Conservation (phyloP, 192 early-diverging fungal species). For the Backusella psychrophila region DNA sequence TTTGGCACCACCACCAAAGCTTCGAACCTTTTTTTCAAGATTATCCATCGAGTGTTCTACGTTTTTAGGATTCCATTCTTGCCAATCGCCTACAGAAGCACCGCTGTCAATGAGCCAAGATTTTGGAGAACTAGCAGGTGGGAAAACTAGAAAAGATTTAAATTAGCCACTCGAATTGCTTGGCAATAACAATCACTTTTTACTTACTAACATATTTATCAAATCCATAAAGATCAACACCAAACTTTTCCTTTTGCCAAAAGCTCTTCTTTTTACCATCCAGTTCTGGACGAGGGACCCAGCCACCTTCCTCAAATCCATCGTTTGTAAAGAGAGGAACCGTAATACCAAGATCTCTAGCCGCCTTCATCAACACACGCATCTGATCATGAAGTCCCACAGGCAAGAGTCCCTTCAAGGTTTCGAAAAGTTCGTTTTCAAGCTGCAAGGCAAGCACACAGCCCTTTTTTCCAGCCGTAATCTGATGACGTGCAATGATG, state of each 20-base stretch:
- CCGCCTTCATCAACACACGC: conserved; percentile 69
- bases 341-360: conserved; percentile 71
- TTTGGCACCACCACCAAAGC: conserved; percentile 65
- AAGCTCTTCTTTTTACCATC: conserved; percentile 15
- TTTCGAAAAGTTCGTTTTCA: conserved; percentile 78
- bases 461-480: conserved; percentile 54
- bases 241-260: conserved; percentile 52
- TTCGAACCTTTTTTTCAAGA: conserved; percentile 65
- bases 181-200: not conserved
- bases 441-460: conserved; percentile 81
- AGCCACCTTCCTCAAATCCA: conserved; percentile 66
- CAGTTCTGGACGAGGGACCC: conserved; percentile 37
- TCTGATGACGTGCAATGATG: conserved; percentile 75
- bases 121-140: conserved; percentile 49
- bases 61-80: conserved; percentile 53
- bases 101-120: conserved; percentile 43
- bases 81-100: conserved; percentile 39
- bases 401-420: conserved; percentile 56
- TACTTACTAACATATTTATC: conserved; percentile 72
- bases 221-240: conserved; percentile 77
- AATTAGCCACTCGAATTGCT: not conserved
- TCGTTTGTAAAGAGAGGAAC: conserved; percentile 90
- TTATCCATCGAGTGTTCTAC: conserved; percentile 52
- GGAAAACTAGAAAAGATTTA: conserved; percentile 40
- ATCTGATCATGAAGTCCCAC: conserved; percentile 82